These are phyloP conservation scores for Solanum bulbocastanum DNA, from an alignment of 257 asterid species.

Conservation along the genomic window DNA sequence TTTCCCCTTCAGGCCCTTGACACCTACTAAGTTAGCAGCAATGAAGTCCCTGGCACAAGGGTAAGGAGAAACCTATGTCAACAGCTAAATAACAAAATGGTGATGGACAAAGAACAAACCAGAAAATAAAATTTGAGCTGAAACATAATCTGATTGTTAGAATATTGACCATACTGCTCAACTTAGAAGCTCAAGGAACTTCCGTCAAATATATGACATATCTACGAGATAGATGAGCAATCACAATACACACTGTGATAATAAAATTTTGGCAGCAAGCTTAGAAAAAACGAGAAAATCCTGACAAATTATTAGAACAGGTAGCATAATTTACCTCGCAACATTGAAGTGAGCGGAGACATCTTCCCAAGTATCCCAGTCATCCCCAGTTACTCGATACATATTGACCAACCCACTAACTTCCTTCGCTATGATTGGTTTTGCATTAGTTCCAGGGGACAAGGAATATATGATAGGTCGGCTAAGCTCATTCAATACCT, in stretches of 20 bases:
- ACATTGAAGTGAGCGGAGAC: constrained; percentile 68
- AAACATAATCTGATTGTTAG: not conserved
- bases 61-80: not conserved
- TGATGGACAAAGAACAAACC: not conserved
- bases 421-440: constrained; percentile 68
- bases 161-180: not conserved
- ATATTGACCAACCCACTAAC: constrained; percentile 69
- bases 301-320: not conserved
- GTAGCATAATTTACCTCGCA: constrained; percentile 36
- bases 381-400: constrained; percentile 94
- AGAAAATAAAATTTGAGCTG: not conserved
- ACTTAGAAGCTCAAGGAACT: not conserved
- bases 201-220: not conserved
- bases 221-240: not conserved
- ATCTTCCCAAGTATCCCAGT: constrained; percentile 93
- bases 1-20: constrained; percentile 63
- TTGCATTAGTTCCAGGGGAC: constrained; percentile 78
- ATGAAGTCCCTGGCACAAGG: constrained; percentile 48
- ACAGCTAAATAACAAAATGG: not conserved
- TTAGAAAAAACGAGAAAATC: not conserved
- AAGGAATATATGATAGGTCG: constrained; percentile 64
- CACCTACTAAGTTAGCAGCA: constrained; percentile 71
- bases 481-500: constrained; percentile 49
- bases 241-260: not conserved
- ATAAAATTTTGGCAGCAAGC: not conserved